Percentiles rank a stretch among this genome's conserved stretches.
These are phyloP conservation scores for Pseudogymnoascus sp. DNA, from an alignment of 2,329 filamentous ascomycete genomes.

Conservation along the genomic window DNA sequence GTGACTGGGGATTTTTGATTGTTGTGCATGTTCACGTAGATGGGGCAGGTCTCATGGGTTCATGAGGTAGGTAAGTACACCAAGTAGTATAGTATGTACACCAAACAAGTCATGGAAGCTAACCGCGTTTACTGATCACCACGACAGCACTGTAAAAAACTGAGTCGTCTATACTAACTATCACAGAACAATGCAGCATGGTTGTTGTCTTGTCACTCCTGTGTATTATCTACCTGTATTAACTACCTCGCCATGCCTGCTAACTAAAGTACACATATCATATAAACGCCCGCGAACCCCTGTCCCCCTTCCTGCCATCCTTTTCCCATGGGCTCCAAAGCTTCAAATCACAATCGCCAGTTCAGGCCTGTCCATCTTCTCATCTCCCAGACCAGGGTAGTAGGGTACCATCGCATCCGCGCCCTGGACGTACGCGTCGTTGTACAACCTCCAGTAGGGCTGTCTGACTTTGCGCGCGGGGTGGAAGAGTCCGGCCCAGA, in stretches of 20 bases:
- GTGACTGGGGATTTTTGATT: background rate
- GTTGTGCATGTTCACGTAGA: background rate
- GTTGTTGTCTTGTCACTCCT: background rate
- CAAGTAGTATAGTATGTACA: too few species aligned
- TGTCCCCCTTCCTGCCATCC: background rate
- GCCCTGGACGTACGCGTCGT: conserved; percentile 88
- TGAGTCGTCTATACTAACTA: too few species aligned
- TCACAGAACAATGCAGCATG: background rate
- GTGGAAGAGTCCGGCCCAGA: conserved; percentile 96
- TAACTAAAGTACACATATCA: conserved; percentile 4
- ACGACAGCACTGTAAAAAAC: background rate
- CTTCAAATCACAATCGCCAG: conserved; percentile 69
- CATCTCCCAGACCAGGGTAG: conserved; percentile 79
- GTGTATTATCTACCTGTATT: conserved; percentile 7
- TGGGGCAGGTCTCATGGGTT: background rate
- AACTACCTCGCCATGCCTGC: conserved; percentile 5
- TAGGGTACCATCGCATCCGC: conserved; percentile 96
- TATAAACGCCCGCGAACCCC: background rate
- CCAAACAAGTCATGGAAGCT: background rate
- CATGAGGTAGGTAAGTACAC: too few species aligned
- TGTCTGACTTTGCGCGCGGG: conserved; percentile 88
- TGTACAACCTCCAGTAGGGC: conserved; percentile 95
- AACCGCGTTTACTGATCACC: background rate
- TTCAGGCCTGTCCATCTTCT: conserved; percentile 70
- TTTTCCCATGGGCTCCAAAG: conserved; percentile 2